Evolutionary conservation across 192 early-diverging fungal species (phyloP).

Genomic region (Coemansia asiatica): DNA sequence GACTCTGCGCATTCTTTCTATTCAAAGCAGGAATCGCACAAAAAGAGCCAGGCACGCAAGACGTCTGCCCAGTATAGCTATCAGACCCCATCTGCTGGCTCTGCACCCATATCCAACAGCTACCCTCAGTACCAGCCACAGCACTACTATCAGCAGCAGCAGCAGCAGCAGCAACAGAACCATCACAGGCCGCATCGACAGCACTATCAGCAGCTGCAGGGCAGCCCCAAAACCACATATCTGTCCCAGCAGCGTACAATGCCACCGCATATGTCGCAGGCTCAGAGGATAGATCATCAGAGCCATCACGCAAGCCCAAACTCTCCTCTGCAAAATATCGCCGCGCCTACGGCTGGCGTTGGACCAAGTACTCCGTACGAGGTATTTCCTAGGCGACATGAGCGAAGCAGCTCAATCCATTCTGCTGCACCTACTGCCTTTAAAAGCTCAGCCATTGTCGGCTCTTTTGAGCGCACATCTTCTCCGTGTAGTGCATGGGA

Average conservation of each 20-base stretch:
- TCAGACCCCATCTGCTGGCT: conserved; percentile 8
- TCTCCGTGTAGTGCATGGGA: conserved; percentile 23
- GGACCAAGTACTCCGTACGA: not conserved
- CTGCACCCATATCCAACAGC: conserved; percentile 6
- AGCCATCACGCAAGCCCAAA: not conserved
- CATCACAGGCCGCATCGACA: conserved; percentile 6
- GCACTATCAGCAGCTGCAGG: conserved; percentile 6
- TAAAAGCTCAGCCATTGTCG: conserved; percentile 3
- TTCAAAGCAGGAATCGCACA: not conserved
- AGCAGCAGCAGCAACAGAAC: conserved; percentile 13
- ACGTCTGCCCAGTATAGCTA: conserved; percentile 4
- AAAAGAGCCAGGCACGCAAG: conserved; percentile 1
- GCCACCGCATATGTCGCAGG: not conserved
- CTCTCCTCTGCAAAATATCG: not conserved
- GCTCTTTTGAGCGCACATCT: conserved; percentile 17
- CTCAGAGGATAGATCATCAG: not conserved
- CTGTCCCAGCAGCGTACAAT: conserved; percentile 1
- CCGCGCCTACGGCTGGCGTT: not conserved
- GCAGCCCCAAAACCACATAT: conserved; percentile 1
- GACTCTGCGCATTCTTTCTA: conserved; percentile 2
- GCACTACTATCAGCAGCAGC: conserved; percentile 11
- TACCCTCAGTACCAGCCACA: conserved; percentile 15
- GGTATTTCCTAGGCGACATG: not conserved
- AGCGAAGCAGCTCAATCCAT: not conserved
- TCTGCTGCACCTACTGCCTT: not conserved